A percentile compares a stretch with the other conserved stretches of the same genome.
Evolutionary conservation across 345 rosid genomes (phyloP).

Genomic region (Camelina neglecta): DNA sequence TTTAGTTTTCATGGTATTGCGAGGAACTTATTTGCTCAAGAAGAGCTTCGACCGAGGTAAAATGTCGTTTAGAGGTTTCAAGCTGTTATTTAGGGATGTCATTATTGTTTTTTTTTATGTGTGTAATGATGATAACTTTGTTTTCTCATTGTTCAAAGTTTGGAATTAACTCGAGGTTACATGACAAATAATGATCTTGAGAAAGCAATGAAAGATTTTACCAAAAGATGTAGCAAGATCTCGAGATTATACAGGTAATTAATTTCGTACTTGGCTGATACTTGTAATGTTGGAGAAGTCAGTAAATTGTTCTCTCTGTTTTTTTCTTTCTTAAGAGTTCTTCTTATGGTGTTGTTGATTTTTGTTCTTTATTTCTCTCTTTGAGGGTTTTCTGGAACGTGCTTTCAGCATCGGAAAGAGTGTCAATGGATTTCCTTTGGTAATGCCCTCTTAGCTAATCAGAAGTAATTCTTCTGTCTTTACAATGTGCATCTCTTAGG

Average conservation of each 20-base stretch:
- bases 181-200: conserved; percentile 81
- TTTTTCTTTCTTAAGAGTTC: not conserved
- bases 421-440: conserved; percentile 91
- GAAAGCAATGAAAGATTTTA: conserved; percentile 73
- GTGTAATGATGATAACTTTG: not conserved
- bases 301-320: no score
- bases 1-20: conserved; percentile 39
- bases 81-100: conserved; percentile 5
- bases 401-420: conserved; percentile 89
- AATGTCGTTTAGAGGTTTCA: not conserved
- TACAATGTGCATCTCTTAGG: not conserved
- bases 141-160: conserved; percentile 40
- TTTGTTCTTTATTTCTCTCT: conserved; percentile 66
- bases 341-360: conserved; percentile 56
- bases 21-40: conserved; percentile 54
- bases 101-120: not conserved
- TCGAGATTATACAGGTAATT: conserved; percentile 87
- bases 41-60: conserved; percentile 54
- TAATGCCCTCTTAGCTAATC: conserved; percentile 46
- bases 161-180: conserved; percentile 66
- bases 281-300: not conserved
- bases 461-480: conserved; percentile 4
- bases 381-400: conserved; percentile 72
- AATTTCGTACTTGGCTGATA: conserved; percentile 31
- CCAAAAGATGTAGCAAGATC: conserved; percentile 72